These are phyloP conservation scores for Phytophthora rubi DNA, from an alignment of 352 stramenopile species.

Conservation along the genomic window DNA sequence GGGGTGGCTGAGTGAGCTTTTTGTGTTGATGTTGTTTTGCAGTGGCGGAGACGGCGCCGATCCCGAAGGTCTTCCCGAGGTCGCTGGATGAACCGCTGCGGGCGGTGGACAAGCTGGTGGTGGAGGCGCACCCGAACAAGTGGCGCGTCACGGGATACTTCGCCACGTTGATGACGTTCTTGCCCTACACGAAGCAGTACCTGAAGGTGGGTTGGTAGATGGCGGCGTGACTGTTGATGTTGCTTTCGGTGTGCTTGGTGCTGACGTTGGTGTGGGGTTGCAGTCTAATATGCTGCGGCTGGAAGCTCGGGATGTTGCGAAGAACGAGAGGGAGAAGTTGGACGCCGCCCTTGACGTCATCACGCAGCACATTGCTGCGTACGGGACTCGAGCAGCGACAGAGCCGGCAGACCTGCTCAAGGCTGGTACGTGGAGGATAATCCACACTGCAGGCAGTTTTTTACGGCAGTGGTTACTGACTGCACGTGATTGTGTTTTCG, in stretches of 20 bases:
- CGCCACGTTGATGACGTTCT: conserved; percentile 86
- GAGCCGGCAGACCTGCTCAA: conserved; percentile 62
- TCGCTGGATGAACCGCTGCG: conserved; percentile 82
- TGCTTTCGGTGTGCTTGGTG: background rate
- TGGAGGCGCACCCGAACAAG: conserved; percentile 87
- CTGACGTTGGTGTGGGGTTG: background rate
- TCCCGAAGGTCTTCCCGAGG: conserved; percentile 85
- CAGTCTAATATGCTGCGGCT: conserved; percentile 88
- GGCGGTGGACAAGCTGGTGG: conserved; percentile 78
- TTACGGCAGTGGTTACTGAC: background rate
- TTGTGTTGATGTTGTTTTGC: conserved; percentile 2
- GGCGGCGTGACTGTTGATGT: background rate
- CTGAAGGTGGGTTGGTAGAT: conserved; percentile 56
- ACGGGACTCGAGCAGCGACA: conserved; percentile 37
- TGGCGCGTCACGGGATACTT: conserved; percentile 91
- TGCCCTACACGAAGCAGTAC: conserved; percentile 90
- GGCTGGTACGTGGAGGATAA: conserved; percentile 41
- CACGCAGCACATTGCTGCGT: conserved; percentile 44
- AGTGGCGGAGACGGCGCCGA: conserved; percentile 62
- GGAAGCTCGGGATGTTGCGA: conserved; percentile 76
- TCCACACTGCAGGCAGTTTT: background rate
- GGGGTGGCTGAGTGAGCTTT: background rate
- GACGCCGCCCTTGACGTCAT: conserved; percentile 49
- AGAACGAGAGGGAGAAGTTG: conserved; percentile 60
- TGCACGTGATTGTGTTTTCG: background rate